Evolutionary conservation across 1,284 basidiomycete species (phyloP).

Genomic region (Irpex rosettiformis): DNA sequence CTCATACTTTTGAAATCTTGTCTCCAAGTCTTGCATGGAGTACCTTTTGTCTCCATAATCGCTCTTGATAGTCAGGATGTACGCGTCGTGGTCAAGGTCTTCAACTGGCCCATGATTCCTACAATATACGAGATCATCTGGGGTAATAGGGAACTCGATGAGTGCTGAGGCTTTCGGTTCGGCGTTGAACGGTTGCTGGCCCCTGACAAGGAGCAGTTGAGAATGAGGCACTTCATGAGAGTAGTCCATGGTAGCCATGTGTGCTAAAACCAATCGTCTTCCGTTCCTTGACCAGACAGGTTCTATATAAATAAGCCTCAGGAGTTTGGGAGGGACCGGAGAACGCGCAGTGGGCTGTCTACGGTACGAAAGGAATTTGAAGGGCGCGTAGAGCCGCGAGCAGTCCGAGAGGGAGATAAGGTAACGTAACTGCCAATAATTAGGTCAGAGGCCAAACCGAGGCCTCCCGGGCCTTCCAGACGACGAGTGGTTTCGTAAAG

Average conservation of each 20-base stretch:
- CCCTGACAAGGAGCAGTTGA: conserved; percentile 41
- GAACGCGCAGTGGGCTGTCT: background rate
- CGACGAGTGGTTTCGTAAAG: background rate
- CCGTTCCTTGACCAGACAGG: too few species aligned
- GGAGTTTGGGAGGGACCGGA: background rate
- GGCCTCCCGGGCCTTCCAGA: background rate
- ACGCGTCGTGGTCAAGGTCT: conserved; percentile 43
- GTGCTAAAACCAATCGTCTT: too few species aligned
- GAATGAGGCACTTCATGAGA: conserved; percentile 35
- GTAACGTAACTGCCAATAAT: background rate
- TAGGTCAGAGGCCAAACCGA: background rate
- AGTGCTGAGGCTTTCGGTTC: conserved; percentile 49
- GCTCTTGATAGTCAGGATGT: conserved; percentile 39
- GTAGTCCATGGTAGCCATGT: conserved; percentile 13
- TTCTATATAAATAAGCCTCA: background rate
- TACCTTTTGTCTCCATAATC: conserved; percentile 32
- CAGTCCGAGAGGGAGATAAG: background rate
- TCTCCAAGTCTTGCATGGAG: conserved; percentile 39
- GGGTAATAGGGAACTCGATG: conserved; percentile 51
- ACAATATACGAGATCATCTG: conserved; percentile 57
- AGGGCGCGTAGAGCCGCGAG: background rate
- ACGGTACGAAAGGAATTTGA: background rate
- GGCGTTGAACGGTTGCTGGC: conserved; percentile 52
- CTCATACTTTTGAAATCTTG: conserved; percentile 38
- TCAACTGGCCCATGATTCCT: conserved; percentile 60